Evolutionary conservation across 1,284 basidiomycete species (phyloP).

Genomic region (Malassezia slooffiae): DNA sequence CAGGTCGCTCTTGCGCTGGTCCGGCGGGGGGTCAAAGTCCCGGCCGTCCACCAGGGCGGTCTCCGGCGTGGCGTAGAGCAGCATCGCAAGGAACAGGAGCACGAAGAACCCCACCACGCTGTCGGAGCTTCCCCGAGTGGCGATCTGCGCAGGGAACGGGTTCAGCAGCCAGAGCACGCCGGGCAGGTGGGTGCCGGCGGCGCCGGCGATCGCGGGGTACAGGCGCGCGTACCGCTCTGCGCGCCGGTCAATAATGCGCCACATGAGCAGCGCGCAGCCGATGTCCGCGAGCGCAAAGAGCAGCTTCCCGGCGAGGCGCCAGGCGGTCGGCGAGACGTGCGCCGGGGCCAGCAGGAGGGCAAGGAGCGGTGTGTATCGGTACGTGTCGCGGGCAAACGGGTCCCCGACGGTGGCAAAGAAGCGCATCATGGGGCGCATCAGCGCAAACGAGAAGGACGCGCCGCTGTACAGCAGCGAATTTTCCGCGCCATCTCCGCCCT

Average conservation of each 20-base stretch:
- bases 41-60: slow-evolving; percentile 8
- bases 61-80: slow-evolving; percentile 31
- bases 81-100: slow-evolving; percentile 56
- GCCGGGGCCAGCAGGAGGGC: slow-evolving; percentile 73
- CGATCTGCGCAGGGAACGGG: slow-evolving; percentile 88
- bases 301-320: slow-evolving; percentile 64
- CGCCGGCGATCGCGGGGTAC: not conserved
- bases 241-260: slow-evolving; percentile 53
- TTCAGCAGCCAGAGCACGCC: slow-evolving; percentile 71
- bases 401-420: slow-evolving; percentile 50
- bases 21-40: not conserved
- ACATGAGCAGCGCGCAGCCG: slow-evolving; percentile 66
- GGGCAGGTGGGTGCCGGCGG: slow-evolving; percentile 24
- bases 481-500: not conserved
- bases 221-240: not conserved
- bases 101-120: slow-evolving; percentile 72
- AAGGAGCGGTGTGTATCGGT: slow-evolving; percentile 88
- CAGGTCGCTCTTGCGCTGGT: slow-evolving; percentile 7
- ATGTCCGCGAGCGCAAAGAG: slow-evolving; percentile 79
- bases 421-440: slow-evolving; percentile 26
- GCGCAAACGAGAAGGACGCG: slow-evolving; percentile 11
- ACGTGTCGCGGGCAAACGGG: slow-evolving; percentile 85
- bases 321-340: slow-evolving; percentile 49
- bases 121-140: slow-evolving; percentile 89
- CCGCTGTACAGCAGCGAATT: too few relatives aligned